Base-by-base conservation (phyloP, 495 filamentous ascomycete species). In the Aspergillus carlsbadensis region DNA sequence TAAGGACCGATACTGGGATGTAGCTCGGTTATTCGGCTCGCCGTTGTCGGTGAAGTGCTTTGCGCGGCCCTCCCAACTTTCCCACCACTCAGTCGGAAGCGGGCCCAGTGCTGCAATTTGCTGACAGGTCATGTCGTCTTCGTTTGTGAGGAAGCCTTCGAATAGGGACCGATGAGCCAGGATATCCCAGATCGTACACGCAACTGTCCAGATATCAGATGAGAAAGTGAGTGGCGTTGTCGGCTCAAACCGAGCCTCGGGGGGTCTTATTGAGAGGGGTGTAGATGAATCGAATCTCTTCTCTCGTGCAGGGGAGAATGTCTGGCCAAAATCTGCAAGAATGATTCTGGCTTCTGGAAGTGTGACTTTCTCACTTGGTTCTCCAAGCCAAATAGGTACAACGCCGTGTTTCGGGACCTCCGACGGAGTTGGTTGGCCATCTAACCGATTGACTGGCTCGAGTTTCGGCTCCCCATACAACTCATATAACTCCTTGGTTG, bases 161-260 rank as follows among this genome's bases (percentile, higher is more conserved):
- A 67, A 65, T 52, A 67, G 45, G 18, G 62, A 42, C 13, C 46
- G 0, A 46, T 64, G 65, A n/a, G 56, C 56, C 6, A 67, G 33
- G 34, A 76, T 61, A 31, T 64, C 51, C 55, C 64, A 76, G 33
- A 72, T 70, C 3, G 65, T 61, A 57, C 70, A 74, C 1, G 61
- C 69, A 29, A 73, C 61, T 1, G 70, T 65, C 73, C 73, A 74
- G 26, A 74, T 66, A 57, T 76, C 70, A 0, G 69, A 73, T 51
- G 63, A 42, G 18, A 67, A 73, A 44, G 67, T 65, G 2, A 70
- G 63, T 5, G 72, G 61, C 8, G 35, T 62, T 13, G 53, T 51
- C 20, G 67, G 65, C 54, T 73, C 63, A 52, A 72, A 73, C 36
- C 62, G 59, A 50, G 62, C 62, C 52, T 71, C 69, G 1, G 70